Conservation (phyloP, 805 yeast genomes). For the Candida succiphila region DNA sequence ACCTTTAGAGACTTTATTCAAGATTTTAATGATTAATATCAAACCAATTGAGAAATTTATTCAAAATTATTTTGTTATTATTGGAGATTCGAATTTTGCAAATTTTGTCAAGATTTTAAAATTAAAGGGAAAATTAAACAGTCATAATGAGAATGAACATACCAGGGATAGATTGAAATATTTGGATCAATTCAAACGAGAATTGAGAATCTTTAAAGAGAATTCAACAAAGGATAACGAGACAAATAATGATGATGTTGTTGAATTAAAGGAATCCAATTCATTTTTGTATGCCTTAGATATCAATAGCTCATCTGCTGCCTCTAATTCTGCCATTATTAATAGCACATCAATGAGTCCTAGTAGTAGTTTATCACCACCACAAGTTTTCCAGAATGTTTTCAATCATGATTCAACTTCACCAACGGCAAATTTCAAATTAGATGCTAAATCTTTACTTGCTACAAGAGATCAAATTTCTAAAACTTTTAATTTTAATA, state of each 20-base stretch:
- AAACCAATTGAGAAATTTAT: constrained; percentile 61
- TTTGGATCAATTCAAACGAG: constrained; percentile 28
- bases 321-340: neutral
- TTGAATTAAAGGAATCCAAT: constrained; percentile 16
- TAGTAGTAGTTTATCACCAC: constrained; percentile 24
- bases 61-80: constrained; percentile 51
- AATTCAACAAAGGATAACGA: constrained; percentile 10
- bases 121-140: constrained; percentile 40
- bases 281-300: constrained; percentile 11
- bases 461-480: constrained; percentile 32
- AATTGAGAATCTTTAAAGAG: constrained; percentile 24
- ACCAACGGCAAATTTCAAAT: constrained; percentile 9
- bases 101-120: constrained; percentile 60
- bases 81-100: constrained; percentile 51
- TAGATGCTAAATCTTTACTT: constrained; percentile 19
- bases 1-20: constrained; percentile 51
- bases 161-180: constrained; percentile 26
- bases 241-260: constrained; percentile 8
- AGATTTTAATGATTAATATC: constrained; percentile 51
- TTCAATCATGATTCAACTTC: neutral
- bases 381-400: constrained; percentile 1
- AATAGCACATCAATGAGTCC: neutral
- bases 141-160: constrained; percentile 18
- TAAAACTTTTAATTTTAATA: constrained; percentile 42
- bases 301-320: neutral